Base-by-base conservation (phyloP, 768 basidiomycete species). In the Floccularia luteovirens region DNA sequence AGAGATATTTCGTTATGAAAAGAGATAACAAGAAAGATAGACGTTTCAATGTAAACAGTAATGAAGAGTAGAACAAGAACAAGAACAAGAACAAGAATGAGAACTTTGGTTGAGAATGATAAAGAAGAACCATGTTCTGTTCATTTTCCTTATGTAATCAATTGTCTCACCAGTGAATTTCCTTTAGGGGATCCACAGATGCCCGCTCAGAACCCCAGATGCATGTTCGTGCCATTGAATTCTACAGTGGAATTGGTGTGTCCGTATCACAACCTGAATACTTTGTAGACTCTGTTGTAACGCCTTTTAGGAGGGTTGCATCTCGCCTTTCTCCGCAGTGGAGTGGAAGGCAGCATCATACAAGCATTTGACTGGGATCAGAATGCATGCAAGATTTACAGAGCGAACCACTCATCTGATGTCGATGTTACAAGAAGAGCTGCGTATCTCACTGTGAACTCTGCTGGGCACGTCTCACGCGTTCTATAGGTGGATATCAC, bases 331-430 rank as follows among this genome's bases (percentile, higher is more conserved):
- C 51, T 60, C 32, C 68, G 74, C 37, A 79, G 77, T 48, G 52
- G 48, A 7, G 59, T 74, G 32, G 48, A 63, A 14, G 76, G 65
- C 3, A 48, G 57, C 0, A 67, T 84, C 23, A 60, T 79, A 4
- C 72, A 71, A 44, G 84, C 87, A n/a, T 87, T 80, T 52, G 88
- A 90, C 55, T 88, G 86, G 84, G 86, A 89, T 61, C 83, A 77
- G 48, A 67, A 64, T 14, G 84, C 84, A 24, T 81, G 78, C 48
- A 69, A 69, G 39, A 84, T 86, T 13, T 90, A 90, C 56, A 59
- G 58, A 14, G 66, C 70, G 14, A 88, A 89, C 57, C 61, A 77
- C 52, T 73, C 74, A 4, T 37, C 50, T 6, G 51, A 63, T 17
- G 51, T 74, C 21, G 69, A 74, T 7, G 8, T 12, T 56, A 60